Evolutionary conservation across 345 rosid genomes (phyloP), one percentile per base, ranked within the genome.

Genomic region (Syzygium jambos): DNA sequence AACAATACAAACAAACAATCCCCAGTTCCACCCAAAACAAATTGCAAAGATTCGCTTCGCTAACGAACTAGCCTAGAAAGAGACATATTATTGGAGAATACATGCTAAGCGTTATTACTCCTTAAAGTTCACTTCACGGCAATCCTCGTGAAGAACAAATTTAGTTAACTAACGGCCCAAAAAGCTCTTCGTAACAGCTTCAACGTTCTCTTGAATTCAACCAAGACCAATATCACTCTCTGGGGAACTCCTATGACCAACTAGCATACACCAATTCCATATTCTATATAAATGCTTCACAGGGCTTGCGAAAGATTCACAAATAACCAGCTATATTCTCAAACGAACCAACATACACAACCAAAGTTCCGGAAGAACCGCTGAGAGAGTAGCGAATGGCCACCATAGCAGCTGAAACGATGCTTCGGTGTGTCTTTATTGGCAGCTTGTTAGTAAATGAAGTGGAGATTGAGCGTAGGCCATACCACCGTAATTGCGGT

Each of bases 401-500:
- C 27, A 55, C 83, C 25, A 25, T 5, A 43, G 78, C 85, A 27
- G 78, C 85, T n/a, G 78, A 78, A 21, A 52, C 4, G 49, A 41
- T 88, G 57, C 85, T 13, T 21, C n/a, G 25, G 68, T 54, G 87
- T 16, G 68, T 78, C 46, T 84, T 85, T 65, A 57, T 55, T 23
- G 49, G 86, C 34, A 78, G 88, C 88, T 41, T 51, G 49, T 29
- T 15, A 63, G 10, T 14, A 15, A 63, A 63, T 63, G 86, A 87
- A 23, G 34, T 13, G 55, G 87, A 63, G 83, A 34, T 89, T 22
- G 73, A 85, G 85, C 38, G 51, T 21, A 55, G 90, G 56, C 87
- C 88, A 6, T 84, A 89, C 51, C 88, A 86, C 78, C 51, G 86
- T 13, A 86, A 84, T 49, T 89, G 90, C 49, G 30, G 85, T 21